These are phyloP conservation scores for Dactylorhiza incarnata DNA, from an alignment of 106 monocot genomes.

Conservation along the genomic window DNA sequence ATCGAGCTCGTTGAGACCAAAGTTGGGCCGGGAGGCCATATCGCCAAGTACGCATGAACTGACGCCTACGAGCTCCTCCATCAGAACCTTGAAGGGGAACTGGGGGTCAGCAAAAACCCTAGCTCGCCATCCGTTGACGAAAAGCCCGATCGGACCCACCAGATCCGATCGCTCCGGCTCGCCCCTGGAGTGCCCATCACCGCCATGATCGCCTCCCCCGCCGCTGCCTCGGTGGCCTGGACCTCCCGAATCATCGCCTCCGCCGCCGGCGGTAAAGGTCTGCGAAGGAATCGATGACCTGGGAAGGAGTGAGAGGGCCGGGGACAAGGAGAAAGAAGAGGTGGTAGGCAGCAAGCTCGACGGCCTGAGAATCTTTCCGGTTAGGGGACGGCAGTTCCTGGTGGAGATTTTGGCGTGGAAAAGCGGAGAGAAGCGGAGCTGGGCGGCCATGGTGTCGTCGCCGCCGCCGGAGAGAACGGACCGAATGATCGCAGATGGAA, in stretches of 20 bases:
- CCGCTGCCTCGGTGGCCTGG: conserved; percentile 3
- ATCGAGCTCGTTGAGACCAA: conserved; percentile 72
- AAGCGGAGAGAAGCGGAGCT: conserved; percentile 21
- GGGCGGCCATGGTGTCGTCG: conserved; percentile 24
- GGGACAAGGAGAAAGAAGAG: background rate
- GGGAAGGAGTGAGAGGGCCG: background rate
- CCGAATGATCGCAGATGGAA: background rate
- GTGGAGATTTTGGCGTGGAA: background rate
- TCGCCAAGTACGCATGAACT: conserved; percentile 55
- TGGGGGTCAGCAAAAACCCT: conserved; percentile 50
- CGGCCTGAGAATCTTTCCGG: background rate
- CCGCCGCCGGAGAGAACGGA: background rate
- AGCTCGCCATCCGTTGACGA: conserved; percentile 51
- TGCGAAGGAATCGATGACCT: conserved; percentile 8
- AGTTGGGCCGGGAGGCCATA: conserved; percentile 71
- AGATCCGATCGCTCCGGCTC: background rate
- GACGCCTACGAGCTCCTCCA: conserved; percentile 69
- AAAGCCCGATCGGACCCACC: conserved; percentile 25
- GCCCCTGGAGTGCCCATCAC: conserved; percentile 2
- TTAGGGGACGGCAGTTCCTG: background rate
- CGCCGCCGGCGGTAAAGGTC: background rate
- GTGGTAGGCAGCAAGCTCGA: background rate
- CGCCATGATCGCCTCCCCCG: conserved; percentile 1
- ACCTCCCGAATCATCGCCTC: background rate
- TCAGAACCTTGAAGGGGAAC: conserved; percentile 74